A percentile compares a stretch with the other conserved stretches of the same genome.
phyloP scores from a whole-genome alignment of 2,329 filamentous ascomycete genomes.

The Talaromyces islandicus region DNA sequence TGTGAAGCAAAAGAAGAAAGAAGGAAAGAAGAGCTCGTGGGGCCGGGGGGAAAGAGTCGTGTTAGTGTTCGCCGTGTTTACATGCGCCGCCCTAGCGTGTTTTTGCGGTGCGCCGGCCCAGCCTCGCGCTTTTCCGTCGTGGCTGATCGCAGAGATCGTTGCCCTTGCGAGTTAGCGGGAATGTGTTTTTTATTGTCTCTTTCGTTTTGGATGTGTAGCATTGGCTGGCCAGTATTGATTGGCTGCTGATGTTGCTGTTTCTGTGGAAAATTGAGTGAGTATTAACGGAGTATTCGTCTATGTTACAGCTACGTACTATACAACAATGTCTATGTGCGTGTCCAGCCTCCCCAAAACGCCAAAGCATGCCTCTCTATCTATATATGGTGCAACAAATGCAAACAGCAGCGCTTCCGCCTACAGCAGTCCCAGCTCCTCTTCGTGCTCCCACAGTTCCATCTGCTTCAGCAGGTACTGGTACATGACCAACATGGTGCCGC shows the following conservation, averaged over 20 bases:
- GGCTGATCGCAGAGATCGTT: neutral
- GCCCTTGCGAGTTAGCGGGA: neutral
- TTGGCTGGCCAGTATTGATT: neutral
- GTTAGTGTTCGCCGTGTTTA: conserved; percentile 20
- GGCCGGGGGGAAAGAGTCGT: neutral
- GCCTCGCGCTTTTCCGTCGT: neutral
- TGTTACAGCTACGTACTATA: neutral
- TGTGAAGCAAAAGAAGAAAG: neutral
- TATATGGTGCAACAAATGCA: neutral
- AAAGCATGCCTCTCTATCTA: conserved; percentile 11
- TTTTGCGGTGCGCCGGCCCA: too few species aligned
- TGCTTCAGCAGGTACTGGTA: conserved; percentile 82
- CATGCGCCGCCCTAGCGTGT: conserved; percentile 19
- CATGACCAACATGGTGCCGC: conserved; percentile 90
- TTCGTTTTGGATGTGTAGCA: too few species aligned
- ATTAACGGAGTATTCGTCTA: neutral
- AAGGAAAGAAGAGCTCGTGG: neutral
- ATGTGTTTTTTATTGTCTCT: neutral
- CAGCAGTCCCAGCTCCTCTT: conserved; percentile 1
- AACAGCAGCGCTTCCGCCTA: neutral
- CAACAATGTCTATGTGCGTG: conserved; percentile 2
- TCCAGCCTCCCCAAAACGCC: conserved; percentile 7
- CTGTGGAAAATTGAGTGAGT: neutral
- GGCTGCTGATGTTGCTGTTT: neutral
- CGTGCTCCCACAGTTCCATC: conserved; percentile 49